Percentiles rank a stretch among this genome's conserved stretches.
Conservation (phyloP, 2,329 filamentous ascomycete genomes). For the Fusarium sp. region DNA sequence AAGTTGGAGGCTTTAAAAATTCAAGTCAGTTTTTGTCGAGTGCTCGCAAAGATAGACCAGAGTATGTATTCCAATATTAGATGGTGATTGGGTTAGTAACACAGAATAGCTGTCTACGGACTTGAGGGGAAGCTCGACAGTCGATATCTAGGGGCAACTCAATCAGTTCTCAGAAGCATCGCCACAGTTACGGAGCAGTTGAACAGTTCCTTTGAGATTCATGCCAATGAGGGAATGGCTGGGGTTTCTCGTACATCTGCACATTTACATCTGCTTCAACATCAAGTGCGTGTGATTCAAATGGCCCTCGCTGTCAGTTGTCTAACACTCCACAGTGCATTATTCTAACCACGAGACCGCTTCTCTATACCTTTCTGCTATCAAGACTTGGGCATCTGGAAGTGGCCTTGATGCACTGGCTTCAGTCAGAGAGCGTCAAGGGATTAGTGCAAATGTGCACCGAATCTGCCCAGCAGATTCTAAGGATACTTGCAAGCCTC, state of each 20-base stretch:
- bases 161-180: conserved; percentile 35
- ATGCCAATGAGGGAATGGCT: conserved; percentile 21
- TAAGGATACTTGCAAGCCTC: conserved; percentile 24
- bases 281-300: conserved; percentile 16
- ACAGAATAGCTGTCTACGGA: conserved; percentile 30
- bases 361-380: conserved; percentile 36
- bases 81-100: neutral
- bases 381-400: conserved; percentile 34
- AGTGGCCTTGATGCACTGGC: conserved; percentile 35
- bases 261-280: conserved; percentile 35
- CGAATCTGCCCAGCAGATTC: conserved; percentile 27
- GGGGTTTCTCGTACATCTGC: conserved; percentile 32
- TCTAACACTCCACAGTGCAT: conserved; percentile 24
- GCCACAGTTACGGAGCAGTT: conserved; percentile 29
- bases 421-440: conserved; percentile 33
- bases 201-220: conserved; percentile 33
- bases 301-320: fast-evolving
- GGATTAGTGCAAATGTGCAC: conserved; percentile 20
- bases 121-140: conserved; percentile 40
- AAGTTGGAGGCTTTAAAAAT: conserved; percentile 21
- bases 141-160: conserved; percentile 32
- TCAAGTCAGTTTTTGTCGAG: conserved; percentile 28
- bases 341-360: conserved; percentile 31
- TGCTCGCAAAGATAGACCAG: conserved; percentile 35
- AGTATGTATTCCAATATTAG: conserved; percentile 5